Evolutionary conservation across 176 grass and related monocot species (phyloP).

Genomic region (Hyparrhenia diplandra): DNA sequence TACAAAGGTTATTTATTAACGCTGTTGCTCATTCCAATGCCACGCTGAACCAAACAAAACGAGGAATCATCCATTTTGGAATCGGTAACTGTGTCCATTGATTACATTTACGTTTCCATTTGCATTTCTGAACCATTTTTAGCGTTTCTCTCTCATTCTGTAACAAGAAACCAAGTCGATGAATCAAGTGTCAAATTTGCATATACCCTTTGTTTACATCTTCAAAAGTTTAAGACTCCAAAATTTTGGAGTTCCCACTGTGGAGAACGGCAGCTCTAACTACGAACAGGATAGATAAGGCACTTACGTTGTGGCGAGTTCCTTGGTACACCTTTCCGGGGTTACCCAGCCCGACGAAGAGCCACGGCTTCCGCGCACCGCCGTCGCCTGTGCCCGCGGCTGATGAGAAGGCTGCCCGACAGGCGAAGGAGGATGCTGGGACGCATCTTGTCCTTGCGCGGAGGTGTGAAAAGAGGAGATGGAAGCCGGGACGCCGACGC

Average conservation of each 20-base stretch:
- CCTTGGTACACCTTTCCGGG: slow-evolving; percentile 82
- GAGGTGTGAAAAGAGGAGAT: neutral
- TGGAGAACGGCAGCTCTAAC: neutral
- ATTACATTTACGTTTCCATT: too few species aligned
- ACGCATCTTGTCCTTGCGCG: slow-evolving; percentile 17
- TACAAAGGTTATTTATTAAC: too few species aligned
- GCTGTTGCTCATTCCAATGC: too few species aligned
- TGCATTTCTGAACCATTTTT: too few species aligned
- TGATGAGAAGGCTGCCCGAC: slow-evolving; percentile 41
- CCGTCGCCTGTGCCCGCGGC: slow-evolving; percentile 28
- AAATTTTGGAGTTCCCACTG: neutral
- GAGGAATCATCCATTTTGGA: too few species aligned
- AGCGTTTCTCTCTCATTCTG: neutral
- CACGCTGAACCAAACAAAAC: too few species aligned
- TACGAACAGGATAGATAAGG: neutral
- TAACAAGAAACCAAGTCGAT: neutral
- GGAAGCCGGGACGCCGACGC: slow-evolving; percentile 35
- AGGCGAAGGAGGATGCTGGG: slow-evolving; percentile 16
- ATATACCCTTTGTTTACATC: neutral
- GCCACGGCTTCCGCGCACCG: slow-evolving; percentile 62
- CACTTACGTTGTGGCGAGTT: slow-evolving; percentile 88
- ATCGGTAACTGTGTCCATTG: too few species aligned
- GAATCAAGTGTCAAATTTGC: neutral
- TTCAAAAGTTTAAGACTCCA: neutral
- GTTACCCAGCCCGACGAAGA: slow-evolving; percentile 88